A percentile compares a stretch with the other conserved stretches of the same genome.
phyloP scores from a whole-genome alignment of 1,284 basidiomycete species.

The Rhodotorula sp. region DNA sequence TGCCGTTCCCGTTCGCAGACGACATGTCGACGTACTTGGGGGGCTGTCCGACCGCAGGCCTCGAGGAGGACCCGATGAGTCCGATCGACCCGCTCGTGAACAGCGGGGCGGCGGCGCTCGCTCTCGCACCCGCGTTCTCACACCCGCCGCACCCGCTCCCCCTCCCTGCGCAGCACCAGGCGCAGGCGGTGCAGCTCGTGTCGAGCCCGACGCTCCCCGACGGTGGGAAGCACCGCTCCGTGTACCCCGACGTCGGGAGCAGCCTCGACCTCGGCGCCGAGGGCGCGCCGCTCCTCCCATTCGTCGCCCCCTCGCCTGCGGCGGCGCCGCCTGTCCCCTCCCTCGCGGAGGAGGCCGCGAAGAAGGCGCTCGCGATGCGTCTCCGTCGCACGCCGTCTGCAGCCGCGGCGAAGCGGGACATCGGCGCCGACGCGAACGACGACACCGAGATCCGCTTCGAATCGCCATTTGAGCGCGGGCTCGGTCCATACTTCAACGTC shows the following conservation, averaged over 20 bases:
- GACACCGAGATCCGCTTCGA: background rate
- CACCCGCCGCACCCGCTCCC: background rate
- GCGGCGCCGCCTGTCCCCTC: background rate
- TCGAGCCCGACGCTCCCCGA: conserved; percentile 1
- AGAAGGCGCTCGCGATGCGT: conserved; percentile 2
- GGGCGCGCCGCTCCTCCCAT: background rate
- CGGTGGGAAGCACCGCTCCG: conserved; percentile 15
- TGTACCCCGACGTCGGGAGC: conserved; percentile 11
- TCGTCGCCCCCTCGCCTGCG: background rate
- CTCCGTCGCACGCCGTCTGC: conserved; percentile 1
- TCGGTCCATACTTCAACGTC: conserved; percentile 21
- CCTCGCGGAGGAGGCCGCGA: conserved; percentile 2
- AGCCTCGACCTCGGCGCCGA: background rate
- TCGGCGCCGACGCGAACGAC: background rate
- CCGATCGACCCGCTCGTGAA: conserved; percentile 24
- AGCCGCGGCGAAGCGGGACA: background rate
- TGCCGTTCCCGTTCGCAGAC: conserved; percentile 29
- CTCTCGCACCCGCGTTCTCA: background rate
- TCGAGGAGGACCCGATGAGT: conserved; percentile 3
- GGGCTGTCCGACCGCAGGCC: background rate
- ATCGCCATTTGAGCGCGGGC: background rate
- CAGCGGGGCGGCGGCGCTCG: background rate
- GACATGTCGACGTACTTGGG: background rate
- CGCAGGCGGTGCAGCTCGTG: conserved; percentile 5
- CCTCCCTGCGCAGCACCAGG: background rate